Evolutionary conservation across 1,284 basidiomycete species (phyloP).

Genomic region (Ceratobasidium sp.): DNA sequence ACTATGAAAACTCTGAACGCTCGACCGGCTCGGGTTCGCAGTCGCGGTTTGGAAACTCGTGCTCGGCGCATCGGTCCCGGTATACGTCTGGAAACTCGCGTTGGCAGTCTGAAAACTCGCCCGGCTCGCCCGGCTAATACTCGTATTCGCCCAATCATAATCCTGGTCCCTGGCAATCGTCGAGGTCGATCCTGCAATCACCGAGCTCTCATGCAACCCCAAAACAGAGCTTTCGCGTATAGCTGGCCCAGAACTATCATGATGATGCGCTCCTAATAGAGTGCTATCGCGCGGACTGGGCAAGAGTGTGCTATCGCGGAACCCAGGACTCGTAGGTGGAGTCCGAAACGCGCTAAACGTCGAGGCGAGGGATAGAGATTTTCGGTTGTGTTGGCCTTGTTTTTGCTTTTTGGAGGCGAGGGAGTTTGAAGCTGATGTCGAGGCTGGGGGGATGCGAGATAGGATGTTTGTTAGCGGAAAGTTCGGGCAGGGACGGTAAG

Average conservation of each 20-base stretch:
- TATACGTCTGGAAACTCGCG: neutral
- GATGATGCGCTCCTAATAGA: neutral
- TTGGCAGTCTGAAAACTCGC: neutral
- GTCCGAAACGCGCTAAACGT: conserved; percentile 37
- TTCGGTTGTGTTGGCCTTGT: conserved; percentile 1
- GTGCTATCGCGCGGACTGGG: neutral
- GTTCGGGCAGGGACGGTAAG: neutral
- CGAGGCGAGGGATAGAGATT: conserved; percentile 31
- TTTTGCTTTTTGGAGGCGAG: conserved; percentile 8
- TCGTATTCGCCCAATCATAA: neutral
- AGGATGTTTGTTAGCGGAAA: neutral
- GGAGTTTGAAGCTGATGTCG: conserved; percentile 11
- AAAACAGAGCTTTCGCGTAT: conserved; percentile 4
- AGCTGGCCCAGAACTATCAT: conserved; percentile 5
- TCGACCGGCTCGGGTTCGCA: conserved; percentile 9
- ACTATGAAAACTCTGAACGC: conserved; percentile 27
- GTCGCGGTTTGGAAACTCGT: conserved; percentile 6
- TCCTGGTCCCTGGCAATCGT: neutral
- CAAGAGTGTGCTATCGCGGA: neutral
- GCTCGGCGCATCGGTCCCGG: conserved; percentile 4
- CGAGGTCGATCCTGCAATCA: neutral
- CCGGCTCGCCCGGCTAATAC: conserved; percentile 1
- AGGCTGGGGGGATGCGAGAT: neutral
- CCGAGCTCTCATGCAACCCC: conserved; percentile 2
- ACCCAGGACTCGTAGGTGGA: conserved; percentile 13